phyloP scores from a whole-genome alignment of 352 stramenopile genomes.

The Globisporangium lucens region DNA sequence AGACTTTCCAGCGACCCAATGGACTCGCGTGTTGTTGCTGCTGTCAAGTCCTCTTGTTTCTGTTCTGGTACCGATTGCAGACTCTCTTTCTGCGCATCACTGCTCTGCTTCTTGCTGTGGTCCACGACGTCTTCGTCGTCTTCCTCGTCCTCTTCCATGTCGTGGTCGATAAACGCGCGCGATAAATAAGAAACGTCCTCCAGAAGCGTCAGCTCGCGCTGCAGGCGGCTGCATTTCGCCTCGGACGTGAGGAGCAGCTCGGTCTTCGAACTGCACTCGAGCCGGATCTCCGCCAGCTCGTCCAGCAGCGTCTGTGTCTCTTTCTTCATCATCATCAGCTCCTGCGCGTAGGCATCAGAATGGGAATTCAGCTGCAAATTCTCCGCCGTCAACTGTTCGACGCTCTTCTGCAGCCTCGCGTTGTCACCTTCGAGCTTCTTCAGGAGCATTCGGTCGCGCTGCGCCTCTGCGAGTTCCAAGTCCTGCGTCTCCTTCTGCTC shows the following conservation, averaged over 20 bases:
- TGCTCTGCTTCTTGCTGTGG: background rate
- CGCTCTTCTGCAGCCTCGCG: constrained; percentile 21
- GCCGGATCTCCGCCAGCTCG: constrained; percentile 29
- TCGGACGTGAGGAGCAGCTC: constrained; percentile 63
- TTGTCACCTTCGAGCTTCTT: constrained; percentile 47
- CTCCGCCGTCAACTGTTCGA: constrained; percentile 29
- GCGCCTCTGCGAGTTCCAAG: constrained; percentile 30
- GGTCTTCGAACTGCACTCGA: constrained; percentile 46
- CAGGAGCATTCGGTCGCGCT: constrained; percentile 38
- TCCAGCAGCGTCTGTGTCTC: constrained; percentile 42
- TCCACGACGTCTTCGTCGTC: constrained; percentile 39
- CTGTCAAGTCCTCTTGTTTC: background rate
- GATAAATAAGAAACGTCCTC: constrained; percentile 77
- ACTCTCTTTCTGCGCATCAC: background rate
- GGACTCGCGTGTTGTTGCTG: constrained; percentile 2
- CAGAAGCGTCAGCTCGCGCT: constrained; percentile 72
- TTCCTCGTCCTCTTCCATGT: constrained; percentile 67
- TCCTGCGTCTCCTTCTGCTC: constrained; percentile 44
- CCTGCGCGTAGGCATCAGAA: constrained; percentile 8
- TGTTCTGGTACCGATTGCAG: background rate
- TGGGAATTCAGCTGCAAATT: constrained; percentile 15
- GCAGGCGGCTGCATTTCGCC: constrained; percentile 59
- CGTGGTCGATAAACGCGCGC: constrained; percentile 57
- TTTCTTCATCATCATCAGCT: constrained; percentile 29
- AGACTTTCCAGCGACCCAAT: constrained; percentile 4